A percentile compares a stretch with the other conserved stretches of the same genome.
Evolutionary conservation across 352 stramenopile genomes (phyloP).

Genomic region (Phytopythium mirpurense): DNA sequence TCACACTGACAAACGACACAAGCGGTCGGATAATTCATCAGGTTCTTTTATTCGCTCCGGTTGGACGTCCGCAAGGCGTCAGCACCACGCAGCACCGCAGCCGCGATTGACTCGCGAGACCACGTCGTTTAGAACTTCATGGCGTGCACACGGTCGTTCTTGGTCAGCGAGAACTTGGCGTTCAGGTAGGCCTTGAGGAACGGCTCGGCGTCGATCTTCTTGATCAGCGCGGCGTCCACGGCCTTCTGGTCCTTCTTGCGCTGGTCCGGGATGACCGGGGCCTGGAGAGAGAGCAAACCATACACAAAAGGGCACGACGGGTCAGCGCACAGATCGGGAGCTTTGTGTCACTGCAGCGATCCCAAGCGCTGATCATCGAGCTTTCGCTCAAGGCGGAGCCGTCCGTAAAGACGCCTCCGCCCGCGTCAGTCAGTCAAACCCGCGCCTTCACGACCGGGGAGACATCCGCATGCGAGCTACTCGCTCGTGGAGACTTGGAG

Average conservation of each 20-base stretch:
- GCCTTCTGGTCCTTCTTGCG: conserved; percentile 99
- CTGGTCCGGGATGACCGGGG: conserved; percentile 94
- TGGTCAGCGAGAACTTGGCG: conserved; percentile 97
- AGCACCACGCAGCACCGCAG: conserved; percentile 13
- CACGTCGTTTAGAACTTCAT: conserved; percentile 96
- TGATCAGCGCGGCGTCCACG: conserved; percentile 92
- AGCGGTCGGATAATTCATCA: conserved; percentile 47
- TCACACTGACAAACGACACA: background rate
- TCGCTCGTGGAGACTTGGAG: conserved; percentile 4
- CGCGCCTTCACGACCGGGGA: conserved; percentile 38
- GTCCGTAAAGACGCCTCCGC: background rate
- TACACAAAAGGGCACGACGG: background rate
- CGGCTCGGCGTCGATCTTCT: conserved; percentile 80
- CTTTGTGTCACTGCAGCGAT: conserved; percentile 87
- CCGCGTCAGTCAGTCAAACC: conserved; percentile 7
- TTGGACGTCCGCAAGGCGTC: conserved; percentile 10
- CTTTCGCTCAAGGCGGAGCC: background rate
- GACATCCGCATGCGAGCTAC: conserved; percentile 7
- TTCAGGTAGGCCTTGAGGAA: conserved; percentile 99
- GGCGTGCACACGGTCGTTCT: conserved; percentile 97
- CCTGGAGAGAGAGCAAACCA: conserved; percentile 33
- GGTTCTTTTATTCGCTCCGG: conserved; percentile 36
- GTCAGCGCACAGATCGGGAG: conserved; percentile 55
- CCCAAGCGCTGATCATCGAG: conserved; percentile 80
- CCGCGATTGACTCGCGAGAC: background rate